Base-by-base conservation (phyloP, 805 yeast species). In the Ogataea neopini region DNA sequence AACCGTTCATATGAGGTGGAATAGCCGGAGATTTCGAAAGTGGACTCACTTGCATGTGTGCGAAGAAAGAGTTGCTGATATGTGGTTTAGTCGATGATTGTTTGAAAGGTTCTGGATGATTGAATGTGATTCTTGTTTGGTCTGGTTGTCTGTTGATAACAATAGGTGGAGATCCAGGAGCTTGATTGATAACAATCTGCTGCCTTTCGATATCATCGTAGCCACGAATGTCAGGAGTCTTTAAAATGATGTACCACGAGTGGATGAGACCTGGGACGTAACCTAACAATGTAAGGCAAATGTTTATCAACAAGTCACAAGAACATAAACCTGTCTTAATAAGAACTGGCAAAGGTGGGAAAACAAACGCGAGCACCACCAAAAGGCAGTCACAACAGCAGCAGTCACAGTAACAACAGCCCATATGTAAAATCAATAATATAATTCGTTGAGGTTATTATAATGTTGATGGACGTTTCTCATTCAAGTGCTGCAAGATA, bases 291-390 rank as follows among this genome's bases (percentile, higher is more conserved):
- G 83, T 80, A 35, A 86, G 70, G 22, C 79, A 63, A 34, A 88
- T 72, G 66, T 87, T 88, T 59, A 88, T 84, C 47, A 81, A 64
- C 40, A 74, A 72, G 60, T 88, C 96, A 6, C 83, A 80, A 1
- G 91, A 81, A 52, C 84, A 82, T 44, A 85, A 49, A 2, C 96
- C 96, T 45, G 85, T 73, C 61, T 86, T 84, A 52, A 86, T 68
- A 58, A 81, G 74, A 15, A 88, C 96, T 1, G 96, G 89, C 44
- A 88, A 62, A 1, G 95, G 95, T 1, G 96, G 96, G 58, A 84
- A 74, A 57, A 88, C 63, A 41, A 87, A 76, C 1, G 94, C 87
- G 41, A 88, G 57, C 8, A 88, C 68, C 14, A 84, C 86, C 38
- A 88, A 73, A 14, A 86, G 63, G 64, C 86, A 81, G 62, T 87